A percentile compares a stretch with the other conserved stretches of the same genome.
Evolutionary conservation across 1,284 basidiomycete genomes (phyloP).

Genomic region (Ceratobasidium sp.): DNA sequence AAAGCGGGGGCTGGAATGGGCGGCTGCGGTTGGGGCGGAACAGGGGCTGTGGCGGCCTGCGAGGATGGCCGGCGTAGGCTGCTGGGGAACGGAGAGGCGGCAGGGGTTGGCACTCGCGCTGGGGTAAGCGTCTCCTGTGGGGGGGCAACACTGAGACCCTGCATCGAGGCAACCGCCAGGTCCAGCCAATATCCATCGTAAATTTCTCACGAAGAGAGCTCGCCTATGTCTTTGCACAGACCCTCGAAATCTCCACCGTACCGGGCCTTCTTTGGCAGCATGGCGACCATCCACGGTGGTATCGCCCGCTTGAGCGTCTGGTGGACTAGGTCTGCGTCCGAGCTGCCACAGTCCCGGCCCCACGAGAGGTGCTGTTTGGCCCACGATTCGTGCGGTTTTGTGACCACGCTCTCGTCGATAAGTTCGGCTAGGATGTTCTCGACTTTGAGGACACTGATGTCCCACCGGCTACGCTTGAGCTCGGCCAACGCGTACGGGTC

Average conservation of each 20-base stretch:
- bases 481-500: background rate
- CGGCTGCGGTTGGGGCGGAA: background rate
- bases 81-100: no score
- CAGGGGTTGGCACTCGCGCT: no score
- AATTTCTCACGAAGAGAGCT: background rate
- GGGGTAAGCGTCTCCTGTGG: no score
- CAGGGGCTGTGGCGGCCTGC: background rate
- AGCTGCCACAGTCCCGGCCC: slow-evolving; percentile 2
- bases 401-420: background rate
- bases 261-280: background rate
- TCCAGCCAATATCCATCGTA: background rate
- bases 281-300: background rate
- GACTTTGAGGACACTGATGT: background rate
- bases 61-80: no score
- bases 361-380: slow-evolving; percentile 9
- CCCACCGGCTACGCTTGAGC: background rate
- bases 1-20: slow-evolving; percentile 1
- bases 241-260: slow-evolving; percentile 6
- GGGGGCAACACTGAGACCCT: no score
- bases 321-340: slow-evolving; percentile 8
- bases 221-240: slow-evolving; percentile 15
- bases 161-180: no score
- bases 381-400: slow-evolving; percentile 16
- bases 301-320: slow-evolving; percentile 7
- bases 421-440: background rate